These are phyloP conservation scores for Populus trichocarpa DNA, from an alignment of 441 rosid species.

Conservation along the genomic window DNA sequence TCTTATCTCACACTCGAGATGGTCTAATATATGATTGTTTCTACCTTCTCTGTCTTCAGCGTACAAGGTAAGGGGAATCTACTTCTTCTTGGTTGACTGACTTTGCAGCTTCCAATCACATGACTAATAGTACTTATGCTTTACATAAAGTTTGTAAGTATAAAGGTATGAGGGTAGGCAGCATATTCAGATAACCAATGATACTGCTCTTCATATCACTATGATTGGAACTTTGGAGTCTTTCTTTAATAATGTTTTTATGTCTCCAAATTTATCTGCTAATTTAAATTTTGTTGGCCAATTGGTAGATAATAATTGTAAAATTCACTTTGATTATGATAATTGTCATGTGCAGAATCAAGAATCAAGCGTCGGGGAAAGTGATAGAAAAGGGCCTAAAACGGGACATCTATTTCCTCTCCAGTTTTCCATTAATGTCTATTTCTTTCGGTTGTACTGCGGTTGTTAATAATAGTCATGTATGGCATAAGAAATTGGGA, in stretches of 20 bases:
- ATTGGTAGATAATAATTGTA: neutral
- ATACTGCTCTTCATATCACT: neutral
- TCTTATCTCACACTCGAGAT: neutral
- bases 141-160: no score
- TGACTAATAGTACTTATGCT: no score
- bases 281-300: neutral
- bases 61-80: neutral
- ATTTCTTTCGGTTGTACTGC: neutral
- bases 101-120: neutral
- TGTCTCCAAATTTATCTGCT: no score
- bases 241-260: no score
- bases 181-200: no score
- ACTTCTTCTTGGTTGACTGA: no score
- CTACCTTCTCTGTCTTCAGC: neutral
- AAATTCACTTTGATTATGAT: no score
- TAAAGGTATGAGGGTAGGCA: no score
- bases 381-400: no score
- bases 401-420: neutral
- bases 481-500: neutral
- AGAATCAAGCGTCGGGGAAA: no score
- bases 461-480: neutral
- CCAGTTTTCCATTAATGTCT: neutral
- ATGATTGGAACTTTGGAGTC: neutral
- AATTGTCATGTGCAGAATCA: no score
- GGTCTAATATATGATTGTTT: no score